A percentile compares a stretch with the other conserved stretches of the same genome.
Evolutionary conservation across 2,329 filamentous ascomycete species (phyloP).

Genomic region (Xylariaceae sp.): DNA sequence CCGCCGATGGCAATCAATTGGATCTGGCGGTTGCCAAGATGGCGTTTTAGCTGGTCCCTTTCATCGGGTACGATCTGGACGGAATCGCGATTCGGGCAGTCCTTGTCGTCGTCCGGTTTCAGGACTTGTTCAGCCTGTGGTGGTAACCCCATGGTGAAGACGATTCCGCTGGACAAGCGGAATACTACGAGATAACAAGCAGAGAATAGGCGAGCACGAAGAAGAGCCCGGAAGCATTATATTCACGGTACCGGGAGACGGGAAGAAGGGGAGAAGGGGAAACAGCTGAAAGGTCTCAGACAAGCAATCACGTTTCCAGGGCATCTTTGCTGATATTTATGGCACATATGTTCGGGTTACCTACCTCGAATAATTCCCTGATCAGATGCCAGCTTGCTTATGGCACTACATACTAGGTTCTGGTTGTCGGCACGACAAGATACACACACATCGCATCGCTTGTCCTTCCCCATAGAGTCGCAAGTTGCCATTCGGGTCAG

Average conservation of each 20-base stretch:
- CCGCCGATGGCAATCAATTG: conserved; percentile 56
- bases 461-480: too few relatives aligned
- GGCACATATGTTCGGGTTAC: too few relatives aligned
- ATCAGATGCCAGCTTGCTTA: too few relatives aligned
- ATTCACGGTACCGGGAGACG: conserved; percentile 1
- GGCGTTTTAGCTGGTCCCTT: conserved; percentile 35
- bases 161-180: conserved; percentile 30
- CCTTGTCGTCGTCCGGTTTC: conserved; percentile 20
- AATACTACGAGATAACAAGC: conserved; percentile 26
- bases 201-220: conserved; percentile 21
- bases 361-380: too few relatives aligned
- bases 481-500: too few relatives aligned
- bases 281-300: neutral
- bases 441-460: too few relatives aligned
- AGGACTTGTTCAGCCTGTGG: conserved; percentile 14
- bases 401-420: too few relatives aligned
- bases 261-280: neutral
- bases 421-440: too few relatives aligned
- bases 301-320: neutral
- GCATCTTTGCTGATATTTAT: too few relatives aligned
- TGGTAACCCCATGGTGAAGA: conserved; percentile 28
- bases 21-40: conserved; percentile 44
- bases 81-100: conserved; percentile 18
- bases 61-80: conserved; percentile 21
- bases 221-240: conserved; percentile 23